Evolutionary conservation across 108 stramenopile genomes (phyloP), one percentile per base, ranked within the genome.

Genomic region (Seminavis robusta): DNA sequence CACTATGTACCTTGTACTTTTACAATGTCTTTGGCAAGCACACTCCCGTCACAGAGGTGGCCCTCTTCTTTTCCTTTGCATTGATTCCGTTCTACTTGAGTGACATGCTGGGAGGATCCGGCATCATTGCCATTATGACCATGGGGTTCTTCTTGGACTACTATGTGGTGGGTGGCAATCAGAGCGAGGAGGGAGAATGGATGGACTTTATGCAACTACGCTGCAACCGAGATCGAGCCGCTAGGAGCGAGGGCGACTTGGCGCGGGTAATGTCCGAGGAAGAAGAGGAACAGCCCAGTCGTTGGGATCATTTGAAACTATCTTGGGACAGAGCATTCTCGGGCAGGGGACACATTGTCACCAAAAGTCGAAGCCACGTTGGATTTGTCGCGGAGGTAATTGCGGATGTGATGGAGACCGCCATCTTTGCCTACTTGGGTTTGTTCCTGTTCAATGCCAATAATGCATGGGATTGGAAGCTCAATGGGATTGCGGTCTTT

Each of bases 341-440:
- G 19, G 80, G 74, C 11, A 40, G 47, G 10, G 71, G 80, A 33
- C 81, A 77, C 33, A 52, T 92, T 25, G 67, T 79, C 13, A 59
- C 67, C 1, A 58, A 69, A 39, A 79, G 86, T 3, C 67, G 78
- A n/a, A 56, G 78, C 11, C 84, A 90, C 49, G 86, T 94, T 11
- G 77, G 88, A 0, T 94, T 90, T 63, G 86, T 90, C 32, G 84
- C 88, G 19, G 77, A 90, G 33, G 67, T 89, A 20, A 70, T 88
- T 23, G 71, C 86, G 21, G 53, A 65, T 13, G 51, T 89, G 32
- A 78, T 84, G 42, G 92, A 94, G 33, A 94, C 80, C 34, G 81
- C 85, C 15, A 90, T 94, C 29, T 94, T 94, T 64, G 88, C 84
- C 9, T 94, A 94, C 53, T 83, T 94, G 23, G 92, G 92, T 4